Evolutionary conservation across 1,284 basidiomycete genomes (phyloP).

Genomic region (Tylopilus sp.): DNA sequence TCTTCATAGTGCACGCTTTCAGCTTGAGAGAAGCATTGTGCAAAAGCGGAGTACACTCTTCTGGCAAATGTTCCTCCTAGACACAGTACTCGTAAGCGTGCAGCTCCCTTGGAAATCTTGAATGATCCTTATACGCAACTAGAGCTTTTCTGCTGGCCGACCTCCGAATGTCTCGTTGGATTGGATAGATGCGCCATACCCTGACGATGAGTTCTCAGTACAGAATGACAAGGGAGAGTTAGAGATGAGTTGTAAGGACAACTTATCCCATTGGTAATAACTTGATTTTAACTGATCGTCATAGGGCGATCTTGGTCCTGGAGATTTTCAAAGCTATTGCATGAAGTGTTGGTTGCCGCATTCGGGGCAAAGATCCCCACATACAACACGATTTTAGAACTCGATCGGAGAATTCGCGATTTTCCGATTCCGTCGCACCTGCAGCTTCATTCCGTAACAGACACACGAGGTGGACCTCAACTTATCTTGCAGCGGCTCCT

Average conservation of each 20-base stretch:
- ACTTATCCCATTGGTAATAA: neutral
- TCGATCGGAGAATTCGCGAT: constrained; percentile 64
- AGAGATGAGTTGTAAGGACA: constrained; percentile 61
- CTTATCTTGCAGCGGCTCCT: constrained; percentile 58
- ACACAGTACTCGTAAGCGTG: constrained; percentile 65
- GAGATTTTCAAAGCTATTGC: constrained; percentile 64
- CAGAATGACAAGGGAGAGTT: constrained; percentile 50
- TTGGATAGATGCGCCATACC: constrained; percentile 68
- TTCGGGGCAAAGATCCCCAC: constrained; percentile 65
- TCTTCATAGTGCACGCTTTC: constrained; percentile 69
- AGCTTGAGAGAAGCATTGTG: constrained; percentile 56
- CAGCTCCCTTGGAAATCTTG: neutral
- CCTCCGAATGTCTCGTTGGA: constrained; percentile 66
- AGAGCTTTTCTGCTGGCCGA: constrained; percentile 74
- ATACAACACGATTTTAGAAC: constrained; percentile 58
- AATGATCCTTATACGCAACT: neutral
- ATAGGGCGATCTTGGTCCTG: constrained; percentile 68
- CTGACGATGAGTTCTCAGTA: constrained; percentile 56
- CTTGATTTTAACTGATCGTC: neutral
- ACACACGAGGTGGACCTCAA: constrained; percentile 26
- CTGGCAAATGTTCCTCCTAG: constrained; percentile 71
- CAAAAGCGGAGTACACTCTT: constrained; percentile 66
- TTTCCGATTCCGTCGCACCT: constrained; percentile 64
- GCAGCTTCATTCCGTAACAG: constrained; percentile 49
- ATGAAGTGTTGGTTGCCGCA: constrained; percentile 61